These are phyloP conservation scores for Bipolaris zeicola DNA, from an alignment of 2,329 filamentous ascomycete species.

Conservation along the genomic window DNA sequence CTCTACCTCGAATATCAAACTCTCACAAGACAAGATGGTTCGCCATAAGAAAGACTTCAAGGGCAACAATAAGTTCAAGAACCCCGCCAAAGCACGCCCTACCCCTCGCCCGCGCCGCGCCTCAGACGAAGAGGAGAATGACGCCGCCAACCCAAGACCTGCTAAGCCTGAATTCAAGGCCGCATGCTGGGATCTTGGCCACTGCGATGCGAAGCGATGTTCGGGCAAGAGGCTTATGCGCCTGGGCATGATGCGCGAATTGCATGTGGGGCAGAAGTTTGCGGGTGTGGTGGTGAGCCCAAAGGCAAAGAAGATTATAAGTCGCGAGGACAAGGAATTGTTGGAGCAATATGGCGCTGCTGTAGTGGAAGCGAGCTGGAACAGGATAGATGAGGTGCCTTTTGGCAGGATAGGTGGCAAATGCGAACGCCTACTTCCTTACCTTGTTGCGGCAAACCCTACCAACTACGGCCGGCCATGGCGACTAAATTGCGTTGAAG, in stretches of 20 bases:
- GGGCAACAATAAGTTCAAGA: constrained; percentile 72
- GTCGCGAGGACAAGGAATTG: constrained; percentile 78
- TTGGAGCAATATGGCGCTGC: constrained; percentile 90
- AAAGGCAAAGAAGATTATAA: constrained; percentile 85
- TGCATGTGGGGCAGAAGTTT: constrained; percentile 90
- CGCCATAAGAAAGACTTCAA: constrained; percentile 91
- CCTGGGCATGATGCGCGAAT: constrained; percentile 88
- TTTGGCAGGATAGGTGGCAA: constrained; percentile 91
- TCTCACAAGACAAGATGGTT: constrained; percentile 66
- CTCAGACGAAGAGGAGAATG: constrained; percentile 31
- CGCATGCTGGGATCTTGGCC: constrained; percentile 96
- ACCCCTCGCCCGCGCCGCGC: constrained; percentile 52
- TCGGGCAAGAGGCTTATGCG: constrained; percentile 94
- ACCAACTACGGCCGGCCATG: constrained; percentile 98
- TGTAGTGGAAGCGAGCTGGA: constrained; percentile 98
- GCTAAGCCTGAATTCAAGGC: constrained; percentile 75
- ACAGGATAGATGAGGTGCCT: constrained; percentile 85
- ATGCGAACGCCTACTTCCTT: constrained; percentile 82
- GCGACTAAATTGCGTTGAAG: constrained; percentile 94
- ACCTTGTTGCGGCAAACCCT: constrained; percentile 93
- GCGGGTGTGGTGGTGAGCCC: constrained; percentile 92
- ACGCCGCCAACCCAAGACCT: constrained; percentile 35
- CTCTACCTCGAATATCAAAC: neutral
- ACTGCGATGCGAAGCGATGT: constrained; percentile 96
- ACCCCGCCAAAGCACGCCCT: constrained; percentile 61